phyloP scores from a whole-genome alignment of 139 green algal species.

The Volvox reticuliferus region DNA sequence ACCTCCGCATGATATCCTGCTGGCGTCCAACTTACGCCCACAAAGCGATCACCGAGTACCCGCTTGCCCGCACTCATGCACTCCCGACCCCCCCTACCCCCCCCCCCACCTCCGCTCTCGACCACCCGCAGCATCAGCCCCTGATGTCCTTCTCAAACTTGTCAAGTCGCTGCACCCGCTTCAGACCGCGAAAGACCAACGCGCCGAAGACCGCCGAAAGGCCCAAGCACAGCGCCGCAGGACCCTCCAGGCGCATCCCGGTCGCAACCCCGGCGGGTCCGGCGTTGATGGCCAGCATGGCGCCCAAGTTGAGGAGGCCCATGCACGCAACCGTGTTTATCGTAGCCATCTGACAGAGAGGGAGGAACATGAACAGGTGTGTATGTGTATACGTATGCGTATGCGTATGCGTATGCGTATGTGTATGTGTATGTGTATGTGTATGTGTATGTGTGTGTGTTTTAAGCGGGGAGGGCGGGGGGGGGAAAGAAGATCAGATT shows the following conservation, averaged over 20 bases:
- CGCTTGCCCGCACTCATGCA: too few relatives aligned
- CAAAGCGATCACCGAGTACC: too few relatives aligned
- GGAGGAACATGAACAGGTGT: too few relatives aligned
- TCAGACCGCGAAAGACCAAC: conserved; percentile 64
- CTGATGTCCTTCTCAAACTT: conserved; percentile 85
- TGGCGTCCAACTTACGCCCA: too few relatives aligned
- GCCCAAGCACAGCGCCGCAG: conserved; percentile 53
- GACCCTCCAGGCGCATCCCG: neutral
- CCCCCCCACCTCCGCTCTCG: too few relatives aligned
- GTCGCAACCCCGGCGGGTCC: neutral
- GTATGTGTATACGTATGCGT: too few relatives aligned
- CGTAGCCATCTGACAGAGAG: conserved; percentile 63
- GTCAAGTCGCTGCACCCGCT: conserved; percentile 81
- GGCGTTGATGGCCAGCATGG: conserved; percentile 65
- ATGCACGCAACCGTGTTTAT: conserved; percentile 72
- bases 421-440: too few relatives aligned
- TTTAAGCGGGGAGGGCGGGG: neutral
- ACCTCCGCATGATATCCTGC: too few relatives aligned
- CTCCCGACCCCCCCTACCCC: too few relatives aligned
- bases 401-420: too few relatives aligned
- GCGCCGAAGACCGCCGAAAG: conserved; percentile 67
- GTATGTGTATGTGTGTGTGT: too few relatives aligned
- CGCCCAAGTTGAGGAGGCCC: conserved; percentile 79
- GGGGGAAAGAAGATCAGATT: neutral
- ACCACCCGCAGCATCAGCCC: neutral